Base-by-base conservation (phyloP, 352 stramenopile species). In the Phytophthora constricta region DNA sequence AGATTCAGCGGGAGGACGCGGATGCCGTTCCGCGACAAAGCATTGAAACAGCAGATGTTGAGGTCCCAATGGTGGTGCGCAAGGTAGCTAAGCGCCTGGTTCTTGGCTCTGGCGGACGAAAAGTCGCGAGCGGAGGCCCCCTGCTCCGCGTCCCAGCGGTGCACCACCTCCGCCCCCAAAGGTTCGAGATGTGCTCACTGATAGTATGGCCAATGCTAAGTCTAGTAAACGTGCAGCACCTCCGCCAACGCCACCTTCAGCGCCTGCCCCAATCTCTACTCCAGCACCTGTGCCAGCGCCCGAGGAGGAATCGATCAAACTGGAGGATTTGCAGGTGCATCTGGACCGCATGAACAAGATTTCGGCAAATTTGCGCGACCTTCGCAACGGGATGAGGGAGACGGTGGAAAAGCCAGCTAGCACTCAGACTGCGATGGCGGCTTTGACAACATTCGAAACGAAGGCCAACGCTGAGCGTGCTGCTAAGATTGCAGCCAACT, bases 281-380 rank as follows among this genome's bases (percentile, higher is more conserved):
- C 34, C 42, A 31, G 47, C 62, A 0, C 31, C n/a, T n/a, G n/a
- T n/a, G n/a, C n/a, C 43, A 19, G 41, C 52, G 5, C 19, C 57
- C 20, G 72, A 76, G 41, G 62, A 77, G 20, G 74, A 80, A 8
- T 58, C 52, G n/a, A 76, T 90, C 26, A 82, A 92, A 55, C 56
- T 92, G 13, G 74, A 83, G 9, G 79, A 90, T 43, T 58, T 92
- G 41, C 84, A 92, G 57, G 68, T 90, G 13, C 84, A 92, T 75
- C 45, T 92, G 17, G 81, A 92, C 52, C 82, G 80, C 31, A 92
- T 92, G 84, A 89, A 86, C 43, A 71, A 82, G 64, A 91, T 92
- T 48, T 90, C 84, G 19, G 72, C 80, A 37, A 90, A 59, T 54
- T 58, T 92, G 31, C 70, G 67, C 34, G 66, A 65, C 17, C 68